A percentile compares a stretch with the other conserved stretches of the same genome.
These are phyloP conservation scores for Posidonia oceanica DNA, from an alignment of 116 monocot genomes.

Conservation along the genomic window DNA sequence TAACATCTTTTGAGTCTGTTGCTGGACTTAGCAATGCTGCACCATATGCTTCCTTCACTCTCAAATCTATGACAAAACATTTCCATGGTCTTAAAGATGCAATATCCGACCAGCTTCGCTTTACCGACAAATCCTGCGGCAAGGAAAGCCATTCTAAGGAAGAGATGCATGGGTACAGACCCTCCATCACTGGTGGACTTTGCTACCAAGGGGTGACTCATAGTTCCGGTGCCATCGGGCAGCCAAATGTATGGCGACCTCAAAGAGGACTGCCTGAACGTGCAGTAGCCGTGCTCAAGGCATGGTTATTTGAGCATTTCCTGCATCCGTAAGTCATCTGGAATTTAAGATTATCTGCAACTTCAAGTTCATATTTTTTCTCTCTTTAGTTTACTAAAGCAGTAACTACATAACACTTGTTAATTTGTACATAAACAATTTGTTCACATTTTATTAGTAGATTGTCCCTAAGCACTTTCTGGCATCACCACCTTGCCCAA, in stretches of 20 bases:
- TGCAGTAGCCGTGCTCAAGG: conserved; percentile 68
- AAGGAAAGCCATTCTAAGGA: conserved; percentile 31
- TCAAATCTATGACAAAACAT: conserved; percentile 57
- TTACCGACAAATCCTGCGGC: conserved; percentile 20
- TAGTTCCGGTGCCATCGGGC: conserved; percentile 19
- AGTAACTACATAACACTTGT: too few species aligned
- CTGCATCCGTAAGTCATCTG: conserved; percentile 74
- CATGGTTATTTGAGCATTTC: conserved; percentile 89
- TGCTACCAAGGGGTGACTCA: conserved; percentile 15
- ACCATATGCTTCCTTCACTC: conserved; percentile 46
- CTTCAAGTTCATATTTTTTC: not conserved
- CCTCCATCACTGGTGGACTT: not conserved
- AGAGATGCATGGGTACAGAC: conserved; percentile 23
- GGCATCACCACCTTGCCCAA: not conserved
- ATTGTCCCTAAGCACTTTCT: too few species aligned
- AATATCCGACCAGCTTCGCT: conserved; percentile 50
- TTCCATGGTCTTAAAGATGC: conserved; percentile 56
- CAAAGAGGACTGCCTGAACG: conserved; percentile 88
- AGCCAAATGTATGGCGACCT: conserved; percentile 65
- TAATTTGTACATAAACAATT: not conserved
- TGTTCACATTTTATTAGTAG: not conserved
- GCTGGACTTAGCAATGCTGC: conserved; percentile 61
- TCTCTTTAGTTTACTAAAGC: not conserved
- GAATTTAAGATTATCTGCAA: not conserved
- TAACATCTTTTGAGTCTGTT: conserved; percentile 64